Base-by-base conservation (phyloP, 139 green algal species). In the Picochlorum costavermella region DNA sequence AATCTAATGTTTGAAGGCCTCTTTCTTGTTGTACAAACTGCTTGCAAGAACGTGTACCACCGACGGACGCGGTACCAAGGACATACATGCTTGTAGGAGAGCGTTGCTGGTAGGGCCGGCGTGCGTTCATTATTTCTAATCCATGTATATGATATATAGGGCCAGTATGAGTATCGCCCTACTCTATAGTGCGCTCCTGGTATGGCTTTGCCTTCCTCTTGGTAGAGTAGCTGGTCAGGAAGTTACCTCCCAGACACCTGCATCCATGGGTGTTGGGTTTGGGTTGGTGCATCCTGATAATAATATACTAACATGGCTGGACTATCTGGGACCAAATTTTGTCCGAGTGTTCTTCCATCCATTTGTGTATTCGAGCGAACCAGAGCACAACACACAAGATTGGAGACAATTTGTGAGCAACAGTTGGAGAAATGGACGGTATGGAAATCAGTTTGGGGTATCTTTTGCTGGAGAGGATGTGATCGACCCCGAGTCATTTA, bases 341-440 rank as follows among this genome's bases (percentile, higher is more conserved):
- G 46, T 23, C 20, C 5, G 46, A 11, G 5, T 14, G 16, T 53
- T 53, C 46, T 23, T 53, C n/a, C 46, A 53, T 6, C 46, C 46
- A 2, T 53, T 53, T 23, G n/a, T 53, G 20, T 23, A 20, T 53
- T 28, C 17, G 16, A 23, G 46, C 9, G n/a, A 53, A 6, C 46
- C 46, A 53, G n/a, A 53, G 46, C 20, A 53, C n/a, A 53, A 53
- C 1, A 53, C 46, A 20, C 16, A 23, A 23, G n/a, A 53, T 53
- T 53, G 46, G 46, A 11, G n/a, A 23, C 46, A 53, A 23, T 53
- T 53, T 53, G 46, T 53, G 5, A 53, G 46, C 12, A 53, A 53
- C 4, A 28, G 17, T 14, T 53, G 46, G 46, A 20, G 46, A 5
- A 53, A 28, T 28, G 17, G n/a, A 53, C 9, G 20, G n/a, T 53